Base-by-base conservation (phyloP, 345 rosid species). In the Eucalyptus erythrocorys region DNA sequence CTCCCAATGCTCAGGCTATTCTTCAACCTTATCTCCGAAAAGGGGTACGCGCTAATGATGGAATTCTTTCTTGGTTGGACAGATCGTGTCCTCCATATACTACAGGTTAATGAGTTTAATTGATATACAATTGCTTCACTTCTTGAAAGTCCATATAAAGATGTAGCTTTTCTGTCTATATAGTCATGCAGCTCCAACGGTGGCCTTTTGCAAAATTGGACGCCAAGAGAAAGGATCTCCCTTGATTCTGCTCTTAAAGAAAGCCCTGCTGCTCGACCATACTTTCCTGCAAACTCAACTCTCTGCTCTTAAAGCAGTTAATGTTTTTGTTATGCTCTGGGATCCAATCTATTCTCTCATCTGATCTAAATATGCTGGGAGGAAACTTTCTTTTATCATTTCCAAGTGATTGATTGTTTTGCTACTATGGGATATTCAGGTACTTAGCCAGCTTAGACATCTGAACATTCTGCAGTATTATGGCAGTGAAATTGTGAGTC, bases 251-350 rank as follows among this genome's bases (percentile, higher is more conserved):
- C 13, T 55, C 6, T 55, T 55, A 13, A 55, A 24, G 30, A 55
- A 55, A 5, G 57, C 57, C 27, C 13, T 55, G 12, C 61, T 55
- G 13, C 61, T 55, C 3, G 13, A 24, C 3, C 61, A 55, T 55
- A 30, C 61, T 55, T 55, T 21, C 3, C 13, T 8, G 57, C 57
- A 19, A 51, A 19, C 8, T 51, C 57, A 1, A 50, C 55, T 51
- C 22, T 45, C 8, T n/a, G 45, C 45, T 6, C 81, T 86, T 89
- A 30, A 71, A 87, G 51, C 89, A 89, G 91, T 89, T 87, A 84
- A 45, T 32, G 45, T 27, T n/a, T n/a, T n/a, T n/a, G n/a, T n/a
- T n/a, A n/a, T n/a, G n/a, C n/a, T n/a, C 49, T 45, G 13, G 53
- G 6, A 30, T 48, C 48, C 34, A 45, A 53, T 27, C 21, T 14